phyloP scores from a whole-genome alignment of 495 filamentous ascomycete species.

The Parachaetomium inaequale region DNA sequence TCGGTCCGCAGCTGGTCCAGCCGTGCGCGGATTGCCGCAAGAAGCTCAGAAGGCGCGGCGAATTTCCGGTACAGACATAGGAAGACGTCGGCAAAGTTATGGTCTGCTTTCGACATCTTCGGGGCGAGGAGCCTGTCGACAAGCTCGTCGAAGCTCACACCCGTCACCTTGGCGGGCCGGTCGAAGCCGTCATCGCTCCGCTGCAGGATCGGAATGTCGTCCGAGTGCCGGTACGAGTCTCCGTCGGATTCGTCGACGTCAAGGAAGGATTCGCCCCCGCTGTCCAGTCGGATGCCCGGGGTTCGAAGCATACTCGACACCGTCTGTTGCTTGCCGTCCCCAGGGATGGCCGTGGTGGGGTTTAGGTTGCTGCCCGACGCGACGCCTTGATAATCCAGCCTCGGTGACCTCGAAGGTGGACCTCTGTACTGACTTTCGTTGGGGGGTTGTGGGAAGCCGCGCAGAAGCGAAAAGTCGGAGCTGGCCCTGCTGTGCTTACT shows the following conservation, averaged over 20 bases:
- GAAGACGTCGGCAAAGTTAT: slow-evolving; percentile 81
- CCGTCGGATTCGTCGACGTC: slow-evolving; percentile 59
- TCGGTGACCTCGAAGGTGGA: slow-evolving; percentile 30
- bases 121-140: slow-evolving; percentile 79
- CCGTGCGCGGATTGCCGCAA: slow-evolving; percentile 67
- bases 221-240: slow-evolving; percentile 52
- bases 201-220: slow-evolving; percentile 59
- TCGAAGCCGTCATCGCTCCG: slow-evolving; percentile 51
- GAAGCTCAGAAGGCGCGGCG: slow-evolving; percentile 69
- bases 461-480: slow-evolving; percentile 57
- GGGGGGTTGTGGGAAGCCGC: slow-evolving; percentile 36
- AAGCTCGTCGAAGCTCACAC: slow-evolving; percentile 79
- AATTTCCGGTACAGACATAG: slow-evolving; percentile 95
- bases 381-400: slow-evolving; percentile 28
- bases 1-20: slow-evolving; percentile 66
- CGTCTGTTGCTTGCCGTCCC: slow-evolving; percentile 38
- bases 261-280: slow-evolving; percentile 50
- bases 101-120: slow-evolving; percentile 78
- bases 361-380: slow-evolving; percentile 18
- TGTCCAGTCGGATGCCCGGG: slow-evolving; percentile 44
- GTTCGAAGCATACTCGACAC: slow-evolving; percentile 46
- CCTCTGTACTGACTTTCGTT: slow-evolving; percentile 35
- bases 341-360: slow-evolving; percentile 26
- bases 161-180: slow-evolving; percentile 50
- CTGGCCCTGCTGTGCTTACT: slow-evolving; percentile 61